Percentiles rank a stretch among this genome's conserved stretches.
phyloP scores from a whole-genome alignment of 1,284 basidiomycete species.

The Puccinia horiana region DNA sequence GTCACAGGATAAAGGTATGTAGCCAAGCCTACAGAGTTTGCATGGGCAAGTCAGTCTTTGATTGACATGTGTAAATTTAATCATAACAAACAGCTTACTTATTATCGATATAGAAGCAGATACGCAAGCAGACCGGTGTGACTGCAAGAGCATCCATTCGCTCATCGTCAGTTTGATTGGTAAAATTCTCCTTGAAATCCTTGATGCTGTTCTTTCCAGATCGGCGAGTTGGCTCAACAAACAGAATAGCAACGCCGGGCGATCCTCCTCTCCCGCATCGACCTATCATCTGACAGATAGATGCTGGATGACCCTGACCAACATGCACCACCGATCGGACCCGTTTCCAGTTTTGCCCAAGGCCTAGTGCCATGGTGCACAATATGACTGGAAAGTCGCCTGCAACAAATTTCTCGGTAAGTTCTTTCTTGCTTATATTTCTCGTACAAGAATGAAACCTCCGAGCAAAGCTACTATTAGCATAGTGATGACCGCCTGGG shows the following conservation, averaged over 20 bases:
- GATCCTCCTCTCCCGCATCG: not conserved
- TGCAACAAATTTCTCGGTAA: not conserved
- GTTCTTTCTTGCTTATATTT: not conserved
- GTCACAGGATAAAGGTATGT: not conserved
- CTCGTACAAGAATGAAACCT: not conserved
- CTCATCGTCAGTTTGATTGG: not conserved
- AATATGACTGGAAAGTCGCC: not conserved
- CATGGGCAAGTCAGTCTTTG: too few relatives aligned
- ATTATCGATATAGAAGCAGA: not conserved
- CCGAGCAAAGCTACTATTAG: not conserved
- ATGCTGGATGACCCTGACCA: not conserved
- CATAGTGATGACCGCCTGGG: not conserved
- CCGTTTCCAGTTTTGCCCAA: not conserved
- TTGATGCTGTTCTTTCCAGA: not conserved
- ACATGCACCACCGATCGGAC: not conserved
- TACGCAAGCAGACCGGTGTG: not conserved
- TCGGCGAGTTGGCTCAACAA: not conserved
- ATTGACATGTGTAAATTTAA: not conserved
- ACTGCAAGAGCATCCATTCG: slow-evolving; percentile 1
- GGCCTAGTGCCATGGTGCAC: too few relatives aligned
- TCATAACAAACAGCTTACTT: not conserved
- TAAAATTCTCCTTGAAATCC: not conserved
- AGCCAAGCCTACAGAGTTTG: not conserved
- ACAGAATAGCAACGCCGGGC: not conserved
- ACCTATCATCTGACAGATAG: not conserved